phyloP scores from a whole-genome alignment of 2,329 filamentous ascomycete genomes.

The Colletotrichum lindemuthianum region DNA sequence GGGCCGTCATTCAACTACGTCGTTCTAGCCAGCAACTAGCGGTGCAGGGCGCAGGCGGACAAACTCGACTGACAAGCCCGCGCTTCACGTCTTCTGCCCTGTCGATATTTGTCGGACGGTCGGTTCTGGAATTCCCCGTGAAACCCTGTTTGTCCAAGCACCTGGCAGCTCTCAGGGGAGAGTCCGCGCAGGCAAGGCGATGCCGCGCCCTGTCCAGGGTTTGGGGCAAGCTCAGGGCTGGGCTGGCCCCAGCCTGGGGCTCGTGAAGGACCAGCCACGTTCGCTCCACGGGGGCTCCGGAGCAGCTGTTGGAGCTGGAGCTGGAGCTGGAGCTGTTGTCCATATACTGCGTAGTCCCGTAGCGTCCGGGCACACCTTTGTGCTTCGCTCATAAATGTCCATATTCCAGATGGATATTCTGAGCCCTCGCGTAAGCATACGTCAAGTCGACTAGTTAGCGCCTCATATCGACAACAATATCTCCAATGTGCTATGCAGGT shows the following conservation, averaged over 20 bases:
- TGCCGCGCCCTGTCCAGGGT: not conserved
- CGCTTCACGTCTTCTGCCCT: constrained; percentile 21
- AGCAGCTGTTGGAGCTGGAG: constrained; percentile 3
- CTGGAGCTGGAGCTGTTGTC: too few relatives aligned
- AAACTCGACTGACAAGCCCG: constrained; percentile 24
- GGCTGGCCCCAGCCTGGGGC: constrained; percentile 12
- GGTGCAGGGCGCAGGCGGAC: constrained; percentile 10
- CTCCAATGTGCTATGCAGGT: too few relatives aligned
- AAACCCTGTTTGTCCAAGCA: constrained; percentile 15
- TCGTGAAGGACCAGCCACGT: constrained; percentile 17
- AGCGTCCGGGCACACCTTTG: not conserved
- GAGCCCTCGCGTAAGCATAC: too few relatives aligned
- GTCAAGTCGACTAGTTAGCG: too few relatives aligned
- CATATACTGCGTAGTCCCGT: too few relatives aligned
- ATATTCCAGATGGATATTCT: too few relatives aligned
- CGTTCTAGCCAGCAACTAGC: too few relatives aligned
- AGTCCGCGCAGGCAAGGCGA: constrained; percentile 7
- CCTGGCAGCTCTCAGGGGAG: not conserved
- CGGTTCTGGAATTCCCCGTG: constrained; percentile 35
- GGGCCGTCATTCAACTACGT: too few relatives aligned
- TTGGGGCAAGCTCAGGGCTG: not conserved
- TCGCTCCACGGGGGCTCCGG: constrained; percentile 19
- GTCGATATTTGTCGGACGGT: constrained; percentile 34
- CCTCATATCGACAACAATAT: too few relatives aligned
- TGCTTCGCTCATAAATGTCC: not conserved